A percentile compares a stretch with the other conserved stretches of the same genome.
These are phyloP conservation scores for Loxodes magnus DNA, from an alignment of 73 alveolate genomes.

Conservation along the genomic window DNA sequence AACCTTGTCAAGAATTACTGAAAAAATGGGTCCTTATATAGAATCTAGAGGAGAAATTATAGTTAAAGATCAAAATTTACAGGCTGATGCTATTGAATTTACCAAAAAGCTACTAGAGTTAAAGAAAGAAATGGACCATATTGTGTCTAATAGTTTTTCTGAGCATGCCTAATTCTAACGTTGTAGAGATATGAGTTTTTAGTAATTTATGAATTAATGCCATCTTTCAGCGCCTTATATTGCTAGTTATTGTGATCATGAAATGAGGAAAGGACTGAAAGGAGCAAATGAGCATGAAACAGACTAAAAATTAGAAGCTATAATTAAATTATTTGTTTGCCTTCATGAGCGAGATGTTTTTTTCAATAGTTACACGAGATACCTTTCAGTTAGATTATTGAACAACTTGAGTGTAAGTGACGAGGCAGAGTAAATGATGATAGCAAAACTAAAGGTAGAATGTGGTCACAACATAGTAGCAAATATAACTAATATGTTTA, in stretches of 20 bases:
- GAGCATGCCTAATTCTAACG: slow-evolving; percentile 54
- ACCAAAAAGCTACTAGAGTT: slow-evolving; percentile 55
- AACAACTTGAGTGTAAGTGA: slow-evolving; percentile 42
- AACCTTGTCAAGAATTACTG: slow-evolving; percentile 37
- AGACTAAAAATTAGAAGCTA: slow-evolving; percentile 52
- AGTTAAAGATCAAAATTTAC: slow-evolving; percentile 46
- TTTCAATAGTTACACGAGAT: slow-evolving; percentile 43
- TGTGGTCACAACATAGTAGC: slow-evolving; percentile 58
- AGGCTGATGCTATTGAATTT: slow-evolving; percentile 63
- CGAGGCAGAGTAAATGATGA: slow-evolving; percentile 57
- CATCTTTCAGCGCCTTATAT: slow-evolving; percentile 55
- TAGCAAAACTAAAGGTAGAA: slow-evolving; percentile 61
- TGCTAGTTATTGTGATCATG: slow-evolving; percentile 66
- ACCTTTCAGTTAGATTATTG: slow-evolving; percentile 50
- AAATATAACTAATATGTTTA: slow-evolving; percentile 60
- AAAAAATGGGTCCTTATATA: slow-evolving; percentile 61
- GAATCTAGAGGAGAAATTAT: slow-evolving; percentile 60
- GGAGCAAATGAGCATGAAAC: slow-evolving; percentile 53
- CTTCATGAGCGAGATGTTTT: slow-evolving; percentile 60
- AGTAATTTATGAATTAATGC: slow-evolving; percentile 57
- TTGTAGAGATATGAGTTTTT: slow-evolving; percentile 45
- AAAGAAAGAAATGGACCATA: slow-evolving; percentile 68
- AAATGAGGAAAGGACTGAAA: slow-evolving; percentile 65
- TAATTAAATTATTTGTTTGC: slow-evolving; percentile 63
- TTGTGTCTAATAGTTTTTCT: slow-evolving; percentile 54